These are phyloP conservation scores for Vicia faba DNA, from an alignment of 306 rosid species.

Conservation along the genomic window DNA sequence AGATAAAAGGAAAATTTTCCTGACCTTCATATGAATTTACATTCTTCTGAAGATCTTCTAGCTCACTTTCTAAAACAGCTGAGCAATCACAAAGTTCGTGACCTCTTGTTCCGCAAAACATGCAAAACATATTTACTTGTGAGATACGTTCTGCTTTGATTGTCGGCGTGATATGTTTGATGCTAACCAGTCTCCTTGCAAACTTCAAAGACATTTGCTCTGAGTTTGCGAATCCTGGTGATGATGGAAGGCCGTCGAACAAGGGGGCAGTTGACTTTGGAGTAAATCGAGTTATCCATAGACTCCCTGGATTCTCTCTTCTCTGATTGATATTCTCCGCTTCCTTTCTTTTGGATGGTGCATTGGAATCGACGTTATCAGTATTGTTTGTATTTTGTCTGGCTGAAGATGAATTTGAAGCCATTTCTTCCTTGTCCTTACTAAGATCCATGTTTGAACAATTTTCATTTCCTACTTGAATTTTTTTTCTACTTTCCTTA, in stretches of 20 bases:
- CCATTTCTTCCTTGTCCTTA: constrained; percentile 49
- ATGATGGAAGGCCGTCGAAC: constrained; percentile 37
- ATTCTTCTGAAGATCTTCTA: constrained; percentile 58
- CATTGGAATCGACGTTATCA: constrained; percentile 44
- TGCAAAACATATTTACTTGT: constrained; percentile 47
- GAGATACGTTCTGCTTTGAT: constrained; percentile 42
- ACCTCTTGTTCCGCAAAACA: constrained; percentile 75
- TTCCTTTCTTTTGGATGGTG: constrained; percentile 44
- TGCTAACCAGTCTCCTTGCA: constrained; percentile 68
- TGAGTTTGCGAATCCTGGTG: constrained; percentile 46
- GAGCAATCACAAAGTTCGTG: constrained; percentile 61
- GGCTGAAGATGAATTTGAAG: constrained; percentile 54
- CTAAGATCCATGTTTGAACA: constrained; percentile 39
- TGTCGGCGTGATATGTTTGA: constrained; percentile 49
- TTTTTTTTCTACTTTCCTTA: constrained; percentile 47
- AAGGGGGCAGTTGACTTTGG: constrained; percentile 46
- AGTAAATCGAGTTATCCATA: constrained; percentile 78
- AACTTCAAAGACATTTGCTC: constrained; percentile 63
- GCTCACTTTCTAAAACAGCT: constrained; percentile 47
- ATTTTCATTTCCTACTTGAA: constrained; percentile 39
- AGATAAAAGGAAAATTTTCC: constrained; percentile 45
- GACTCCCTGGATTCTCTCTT: constrained; percentile 49
- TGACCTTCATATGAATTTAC: constrained; percentile 40
- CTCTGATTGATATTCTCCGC: constrained; percentile 34
- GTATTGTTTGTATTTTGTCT: constrained; percentile 47